These are phyloP conservation scores for Penstemon eatonii DNA, from an alignment of 257 asterid species.

Conservation along the genomic window DNA sequence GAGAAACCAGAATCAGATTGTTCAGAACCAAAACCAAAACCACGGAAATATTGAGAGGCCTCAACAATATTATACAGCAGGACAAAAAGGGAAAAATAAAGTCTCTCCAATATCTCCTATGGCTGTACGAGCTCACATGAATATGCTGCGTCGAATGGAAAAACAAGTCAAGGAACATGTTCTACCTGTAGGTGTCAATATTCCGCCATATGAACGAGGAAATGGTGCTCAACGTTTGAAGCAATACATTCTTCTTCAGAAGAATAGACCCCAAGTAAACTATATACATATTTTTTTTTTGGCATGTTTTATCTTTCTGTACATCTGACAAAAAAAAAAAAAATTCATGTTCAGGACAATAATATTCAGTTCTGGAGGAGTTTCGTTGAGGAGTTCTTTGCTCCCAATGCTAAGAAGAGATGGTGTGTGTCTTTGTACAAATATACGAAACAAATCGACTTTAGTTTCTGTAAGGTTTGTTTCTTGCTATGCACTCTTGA, in stretches of 20 bases:
- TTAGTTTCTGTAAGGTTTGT: constrained; percentile 26
- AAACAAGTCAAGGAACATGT: neutral
- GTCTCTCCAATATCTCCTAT: neutral
- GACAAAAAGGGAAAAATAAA: too few species aligned
- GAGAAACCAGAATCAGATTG: neutral
- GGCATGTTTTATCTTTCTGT: neutral
- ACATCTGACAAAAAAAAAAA: neutral
- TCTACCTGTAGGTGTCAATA: neutral
- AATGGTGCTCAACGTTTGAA: constrained; percentile 12
- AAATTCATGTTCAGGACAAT: constrained; percentile 33
- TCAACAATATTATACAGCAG: too few species aligned
- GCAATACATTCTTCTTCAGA: constrained; percentile 28
- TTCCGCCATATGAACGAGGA: constrained; percentile 23
- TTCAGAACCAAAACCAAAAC: neutral
- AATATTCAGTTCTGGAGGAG: constrained; percentile 37
- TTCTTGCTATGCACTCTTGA: neutral
- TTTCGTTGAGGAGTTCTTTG: constrained; percentile 33
- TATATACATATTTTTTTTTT: neutral
- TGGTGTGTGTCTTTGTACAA: constrained; percentile 33
- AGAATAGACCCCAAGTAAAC: constrained; percentile 32
- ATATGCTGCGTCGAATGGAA: constrained; percentile 11
- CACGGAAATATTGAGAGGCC: neutral
- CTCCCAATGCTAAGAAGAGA: constrained; percentile 36
- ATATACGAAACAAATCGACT: constrained; percentile 9
- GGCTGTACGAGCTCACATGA: constrained; percentile 19